Evolutionary conservation across 2,329 filamentous ascomycete genomes (phyloP).

Genomic region (Fusarium anguioides): DNA sequence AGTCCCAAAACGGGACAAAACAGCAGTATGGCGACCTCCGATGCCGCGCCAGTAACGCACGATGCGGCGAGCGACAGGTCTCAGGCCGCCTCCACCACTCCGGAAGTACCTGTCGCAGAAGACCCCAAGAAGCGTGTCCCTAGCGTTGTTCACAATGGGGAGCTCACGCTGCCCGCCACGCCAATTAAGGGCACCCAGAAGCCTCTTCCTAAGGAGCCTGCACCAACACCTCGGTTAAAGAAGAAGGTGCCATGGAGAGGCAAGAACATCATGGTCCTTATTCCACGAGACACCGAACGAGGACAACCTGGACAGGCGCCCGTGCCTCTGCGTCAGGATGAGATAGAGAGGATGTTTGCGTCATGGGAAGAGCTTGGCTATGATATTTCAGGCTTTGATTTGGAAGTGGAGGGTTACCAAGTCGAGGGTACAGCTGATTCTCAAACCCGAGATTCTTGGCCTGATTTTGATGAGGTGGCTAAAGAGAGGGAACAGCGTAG

Average conservation of each 20-base stretch:
- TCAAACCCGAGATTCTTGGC: slow-evolving; percentile 77
- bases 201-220: slow-evolving; percentile 53
- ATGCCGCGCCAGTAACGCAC: slow-evolving; percentile 44
- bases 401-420: slow-evolving; percentile 60
- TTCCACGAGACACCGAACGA: slow-evolving; percentile 75
- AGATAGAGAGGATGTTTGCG: slow-evolving; percentile 70
- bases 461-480: slow-evolving; percentile 67
- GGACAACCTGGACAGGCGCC: slow-evolving; percentile 67
- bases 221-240: slow-evolving; percentile 67
- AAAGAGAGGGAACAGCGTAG: slow-evolving; percentile 63
- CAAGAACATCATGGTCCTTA: slow-evolving; percentile 76
- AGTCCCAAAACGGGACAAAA: slow-evolving; percentile 46
- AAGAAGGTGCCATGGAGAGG: slow-evolving; percentile 81
- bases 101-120: slow-evolving; percentile 43
- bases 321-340: slow-evolving; percentile 64
- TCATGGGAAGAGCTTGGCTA: slow-evolving; percentile 78
- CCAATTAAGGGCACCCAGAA: slow-evolving; percentile 52
- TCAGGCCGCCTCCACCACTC: slow-evolving; percentile 41
- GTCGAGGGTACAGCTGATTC: slow-evolving; percentile 57
- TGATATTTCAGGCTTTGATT: slow-evolving; percentile 74
- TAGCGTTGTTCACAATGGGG: slow-evolving; percentile 45
- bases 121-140: slow-evolving; percentile 39
- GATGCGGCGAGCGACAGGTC: slow-evolving; percentile 46
- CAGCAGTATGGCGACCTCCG: slow-evolving; percentile 49
- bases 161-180: slow-evolving; percentile 48